These are phyloP conservation scores for Petunia hybrid DNA, from an alignment of 305 asterid species.

Conservation along the genomic window DNA sequence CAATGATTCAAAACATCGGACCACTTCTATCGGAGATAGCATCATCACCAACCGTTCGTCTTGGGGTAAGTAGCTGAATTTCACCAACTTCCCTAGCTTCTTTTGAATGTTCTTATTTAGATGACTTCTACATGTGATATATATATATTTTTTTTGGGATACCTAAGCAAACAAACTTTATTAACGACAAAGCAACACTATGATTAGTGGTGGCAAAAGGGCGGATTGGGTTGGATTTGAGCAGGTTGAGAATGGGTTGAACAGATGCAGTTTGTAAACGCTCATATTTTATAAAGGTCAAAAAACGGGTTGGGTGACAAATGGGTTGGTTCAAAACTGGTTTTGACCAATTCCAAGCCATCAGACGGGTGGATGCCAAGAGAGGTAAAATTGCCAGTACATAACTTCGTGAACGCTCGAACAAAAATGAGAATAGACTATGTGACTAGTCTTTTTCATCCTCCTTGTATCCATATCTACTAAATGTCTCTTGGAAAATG, in stretches of 20 bases:
- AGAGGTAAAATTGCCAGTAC: not conserved
- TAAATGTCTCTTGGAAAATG: too few species aligned
- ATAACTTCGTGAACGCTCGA: not conserved
- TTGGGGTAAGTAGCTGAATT: slow-evolving; percentile 70
- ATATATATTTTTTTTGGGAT: not conserved
- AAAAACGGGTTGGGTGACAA: too few species aligned
- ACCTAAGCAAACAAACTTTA: not conserved
- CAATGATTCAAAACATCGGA: slow-evolving; percentile 88
- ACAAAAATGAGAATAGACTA: too few species aligned
- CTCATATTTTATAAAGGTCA: not conserved
- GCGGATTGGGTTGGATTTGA: not conserved
- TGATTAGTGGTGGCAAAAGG: not conserved
- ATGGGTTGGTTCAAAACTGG: not conserved
- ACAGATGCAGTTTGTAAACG: not conserved
- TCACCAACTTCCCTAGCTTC: slow-evolving; percentile 6
- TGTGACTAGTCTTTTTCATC: too few species aligned
- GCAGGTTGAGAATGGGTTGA: not conserved
- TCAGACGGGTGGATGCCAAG: slow-evolving; percentile 2
- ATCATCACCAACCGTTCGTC: slow-evolving; percentile 88
- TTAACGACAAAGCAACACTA: not conserved
- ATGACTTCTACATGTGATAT: slow-evolving; percentile 2
- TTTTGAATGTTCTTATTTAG: slow-evolving; percentile 14
- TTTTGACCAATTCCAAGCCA: not conserved
- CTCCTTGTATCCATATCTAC: too few species aligned
- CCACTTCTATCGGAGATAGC: slow-evolving; percentile 87